phyloP scores from a whole-genome alignment of 345 rosid genomes.

The Acer campestre region DNA sequence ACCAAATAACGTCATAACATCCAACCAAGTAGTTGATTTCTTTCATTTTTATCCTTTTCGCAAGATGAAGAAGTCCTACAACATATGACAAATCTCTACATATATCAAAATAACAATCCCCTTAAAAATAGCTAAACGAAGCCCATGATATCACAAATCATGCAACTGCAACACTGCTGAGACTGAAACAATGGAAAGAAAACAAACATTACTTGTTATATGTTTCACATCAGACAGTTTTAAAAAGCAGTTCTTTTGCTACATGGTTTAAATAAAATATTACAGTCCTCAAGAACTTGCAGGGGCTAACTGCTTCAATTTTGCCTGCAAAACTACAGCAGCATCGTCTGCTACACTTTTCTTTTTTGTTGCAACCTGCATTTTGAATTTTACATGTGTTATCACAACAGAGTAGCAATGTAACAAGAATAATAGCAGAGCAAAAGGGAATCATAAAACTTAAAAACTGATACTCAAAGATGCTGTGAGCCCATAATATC shows the following conservation, averaged over 20 bases:
- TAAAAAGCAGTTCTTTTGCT: not conserved
- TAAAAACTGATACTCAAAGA: not conserved
- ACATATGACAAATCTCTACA: not conserved
- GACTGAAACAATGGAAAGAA: no score
- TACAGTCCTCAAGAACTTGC: constrained; percentile 19
- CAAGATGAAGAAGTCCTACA: not conserved
- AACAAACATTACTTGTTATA: not conserved
- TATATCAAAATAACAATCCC: no score
- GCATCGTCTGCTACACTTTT: constrained; percentile 87
- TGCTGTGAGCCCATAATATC: not conserved
- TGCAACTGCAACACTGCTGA: no score
- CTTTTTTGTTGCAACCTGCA: constrained; percentile 92
- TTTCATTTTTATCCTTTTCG: not conserved
- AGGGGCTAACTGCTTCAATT: constrained; percentile 63
- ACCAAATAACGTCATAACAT: no score
- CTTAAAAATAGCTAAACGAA: no score
- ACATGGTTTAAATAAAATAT: not conserved
- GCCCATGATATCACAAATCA: no score
- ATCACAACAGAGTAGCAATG: not conserved
- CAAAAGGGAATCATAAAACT: no score
- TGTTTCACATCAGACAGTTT: not conserved
- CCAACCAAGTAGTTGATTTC: no score
- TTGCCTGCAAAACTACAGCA: constrained; percentile 65
- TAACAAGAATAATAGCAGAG: not conserved
- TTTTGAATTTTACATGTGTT: constrained; percentile 17